Base-by-base conservation (phyloP, 495 filamentous ascomycete genomes). In the Talaromyces wortmannii region DNA sequence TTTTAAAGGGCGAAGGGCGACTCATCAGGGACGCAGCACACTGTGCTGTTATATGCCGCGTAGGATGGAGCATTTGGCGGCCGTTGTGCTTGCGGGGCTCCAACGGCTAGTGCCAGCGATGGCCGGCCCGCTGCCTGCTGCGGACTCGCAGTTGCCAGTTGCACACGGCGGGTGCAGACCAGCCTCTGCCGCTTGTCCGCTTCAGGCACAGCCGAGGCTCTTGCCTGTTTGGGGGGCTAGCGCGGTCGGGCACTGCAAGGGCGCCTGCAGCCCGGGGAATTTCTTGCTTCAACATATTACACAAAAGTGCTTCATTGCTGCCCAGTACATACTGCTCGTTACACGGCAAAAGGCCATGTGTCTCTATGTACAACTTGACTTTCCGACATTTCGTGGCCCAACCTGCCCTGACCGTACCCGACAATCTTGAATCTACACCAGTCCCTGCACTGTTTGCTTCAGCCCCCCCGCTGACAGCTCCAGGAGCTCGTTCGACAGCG, bases 11-110 rank as follows among this genome's bases (percentile, higher is more conserved):
- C 23, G 23, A 23, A 23, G 23, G 45, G 29, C 31, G 46, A 48
- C 46, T 48, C 46, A 50, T 6, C 29, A 31, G 23, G 11, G 53
- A 13, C 49, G 58, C 53, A 52, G 62, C 56, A 56, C 56, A 50
- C 32, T 46, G 70, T 72, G 62, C 68, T 75, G 69, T 65, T 64
- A 65, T 73, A 71, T 75, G 64, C 72, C 32, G 72, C 72, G 72
- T 75, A 75, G 67, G 53, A 57, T 47, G 53, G 63, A 73, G 68
- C 61, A 68, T 74, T 60, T 55, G 36, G 36, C 36, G 13, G 36
- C 36, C 36, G 36, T 40, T 40, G 8, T 10, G 2, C 13, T 36
- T 40, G 36, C 8, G 13, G 36, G 13, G 36, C 36, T 13, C 13
- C 36, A 40, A 40, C 55, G 57, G 43, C 32, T 49, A 32, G 30